Evolutionary conservation across 371 early-diverging fungal genomes (phyloP).

Genomic region (Cokeromyces recurvatus): DNA sequence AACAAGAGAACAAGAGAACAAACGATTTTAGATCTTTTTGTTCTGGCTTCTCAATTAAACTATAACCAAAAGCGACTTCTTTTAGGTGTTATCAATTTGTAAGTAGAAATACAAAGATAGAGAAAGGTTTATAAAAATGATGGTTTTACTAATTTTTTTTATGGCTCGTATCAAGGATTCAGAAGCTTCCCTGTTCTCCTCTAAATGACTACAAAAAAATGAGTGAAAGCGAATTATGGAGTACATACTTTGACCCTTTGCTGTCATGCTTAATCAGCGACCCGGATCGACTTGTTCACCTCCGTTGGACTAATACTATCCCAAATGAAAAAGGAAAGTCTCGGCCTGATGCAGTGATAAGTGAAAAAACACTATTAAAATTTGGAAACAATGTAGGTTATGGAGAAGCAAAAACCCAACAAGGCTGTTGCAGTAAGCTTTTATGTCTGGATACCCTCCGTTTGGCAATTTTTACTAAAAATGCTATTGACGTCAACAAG

Average conservation of each 20-base stretch:
- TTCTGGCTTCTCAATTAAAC: conserved; percentile 14
- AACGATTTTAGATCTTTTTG: conserved; percentile 8
- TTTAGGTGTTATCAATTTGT: conserved; percentile 12
- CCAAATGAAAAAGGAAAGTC: conserved; percentile 20
- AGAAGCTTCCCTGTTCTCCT: conserved; percentile 11
- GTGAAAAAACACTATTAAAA: conserved; percentile 16
- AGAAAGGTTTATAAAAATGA: conserved; percentile 11
- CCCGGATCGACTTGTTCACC: conserved; percentile 18
- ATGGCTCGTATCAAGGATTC: conserved; percentile 13
- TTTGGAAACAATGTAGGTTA: conserved; percentile 2
- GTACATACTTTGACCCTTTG: conserved; percentile 28
- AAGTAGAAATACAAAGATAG: conserved; percentile 6
- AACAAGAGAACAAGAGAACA: conserved; percentile 1
- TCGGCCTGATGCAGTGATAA: conserved; percentile 24
- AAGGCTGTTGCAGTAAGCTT: conserved; percentile 2
- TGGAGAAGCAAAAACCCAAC: conserved; percentile 7
- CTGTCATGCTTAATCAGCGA: conserved; percentile 22
- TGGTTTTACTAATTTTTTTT: conserved; percentile 12
- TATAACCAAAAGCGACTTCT: conserved; percentile 16
- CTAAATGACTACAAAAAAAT: conserved; percentile 15
- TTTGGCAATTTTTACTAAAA: conserved; percentile 24
- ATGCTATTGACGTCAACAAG: conserved; percentile 24
- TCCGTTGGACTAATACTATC: conserved; percentile 24
- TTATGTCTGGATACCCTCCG: conserved; percentile 20
- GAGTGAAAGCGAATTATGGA: conserved; percentile 32